Conservation (phyloP, 2,329 filamentous ascomycete species). For the Canariomyces notabilis region DNA sequence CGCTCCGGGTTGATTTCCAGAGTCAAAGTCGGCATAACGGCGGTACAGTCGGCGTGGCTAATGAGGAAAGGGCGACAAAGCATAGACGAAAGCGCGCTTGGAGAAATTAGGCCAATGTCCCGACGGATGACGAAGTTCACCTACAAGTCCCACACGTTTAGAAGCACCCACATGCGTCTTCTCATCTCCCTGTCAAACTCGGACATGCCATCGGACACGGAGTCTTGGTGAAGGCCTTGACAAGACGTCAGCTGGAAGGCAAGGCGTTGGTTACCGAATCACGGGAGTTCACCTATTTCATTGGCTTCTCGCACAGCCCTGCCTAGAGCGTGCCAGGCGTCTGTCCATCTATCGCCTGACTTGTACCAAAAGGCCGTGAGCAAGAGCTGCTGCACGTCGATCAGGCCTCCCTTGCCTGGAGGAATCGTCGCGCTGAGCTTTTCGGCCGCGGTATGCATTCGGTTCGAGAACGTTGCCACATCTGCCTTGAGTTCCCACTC, state of each 20-base stretch:
- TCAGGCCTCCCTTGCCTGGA: conserved; percentile 39
- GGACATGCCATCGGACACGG: conserved; percentile 30
- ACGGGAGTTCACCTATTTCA: conserved; percentile 36
- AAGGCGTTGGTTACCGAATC: background rate
- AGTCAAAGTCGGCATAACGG: conserved; percentile 37
- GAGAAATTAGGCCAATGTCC: conserved; percentile 26
- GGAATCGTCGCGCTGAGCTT: conserved; percentile 38
- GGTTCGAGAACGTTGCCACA: conserved; percentile 34
- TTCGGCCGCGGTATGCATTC: conserved; percentile 39
- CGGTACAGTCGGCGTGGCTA: conserved; percentile 35
- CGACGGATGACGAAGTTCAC: conserved; percentile 2
- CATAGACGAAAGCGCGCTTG: conserved; percentile 35
- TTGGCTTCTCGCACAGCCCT: conserved; percentile 43
- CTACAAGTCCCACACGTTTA: conserved; percentile 46
- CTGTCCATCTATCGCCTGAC: conserved; percentile 41
- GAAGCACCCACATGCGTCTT: conserved; percentile 40
- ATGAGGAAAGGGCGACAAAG: conserved; percentile 41
- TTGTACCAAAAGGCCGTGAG: conserved; percentile 43
- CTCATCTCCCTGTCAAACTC: conserved; percentile 45
- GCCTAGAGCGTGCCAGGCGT: conserved; percentile 44
- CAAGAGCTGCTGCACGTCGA: conserved; percentile 46
- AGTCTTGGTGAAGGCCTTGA: conserved; percentile 36
- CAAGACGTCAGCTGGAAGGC: conserved; percentile 10
- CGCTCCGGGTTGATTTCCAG: conserved; percentile 29
- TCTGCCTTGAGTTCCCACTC: conserved; percentile 40